These are phyloP conservation scores for Phytophthora meadii DNA, from an alignment of 352 stramenopile species.

Conservation along the genomic window DNA sequence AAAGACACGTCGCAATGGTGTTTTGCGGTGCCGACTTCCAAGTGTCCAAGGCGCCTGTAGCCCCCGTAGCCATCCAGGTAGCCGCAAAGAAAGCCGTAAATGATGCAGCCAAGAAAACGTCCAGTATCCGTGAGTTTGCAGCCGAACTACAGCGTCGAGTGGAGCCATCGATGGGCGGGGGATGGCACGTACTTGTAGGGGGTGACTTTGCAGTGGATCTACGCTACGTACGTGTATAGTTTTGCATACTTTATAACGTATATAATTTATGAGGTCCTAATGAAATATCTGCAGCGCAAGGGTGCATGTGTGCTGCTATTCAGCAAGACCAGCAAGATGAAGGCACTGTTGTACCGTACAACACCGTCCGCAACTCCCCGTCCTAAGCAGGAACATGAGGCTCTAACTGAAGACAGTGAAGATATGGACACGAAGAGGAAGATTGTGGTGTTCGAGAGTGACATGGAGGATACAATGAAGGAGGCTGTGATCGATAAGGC, in stretches of 20 bases:
- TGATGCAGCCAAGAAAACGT: slow-evolving; percentile 58
- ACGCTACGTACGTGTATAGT: slow-evolving; percentile 61
- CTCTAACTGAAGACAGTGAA: slow-evolving; percentile 14
- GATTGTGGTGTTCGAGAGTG: slow-evolving; percentile 53
- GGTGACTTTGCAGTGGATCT: slow-evolving; percentile 79
- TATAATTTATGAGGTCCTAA: slow-evolving; percentile 2
- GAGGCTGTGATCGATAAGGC: slow-evolving; percentile 42
- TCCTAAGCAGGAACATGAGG: slow-evolving; percentile 45
- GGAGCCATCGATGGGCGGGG: slow-evolving; percentile 54
- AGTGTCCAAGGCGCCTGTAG: slow-evolving; percentile 66
- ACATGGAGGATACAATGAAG: slow-evolving; percentile 65
- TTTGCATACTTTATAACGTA: slow-evolving; percentile 3
- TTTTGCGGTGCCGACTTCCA: slow-evolving; percentile 66
- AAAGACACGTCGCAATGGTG: slow-evolving; percentile 42
- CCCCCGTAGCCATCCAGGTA: slow-evolving; percentile 42
- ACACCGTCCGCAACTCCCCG: slow-evolving; percentile 42
- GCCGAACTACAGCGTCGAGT: slow-evolving; percentile 44
- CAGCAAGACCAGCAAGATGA: slow-evolving; percentile 68
- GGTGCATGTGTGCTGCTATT: slow-evolving; percentile 70
- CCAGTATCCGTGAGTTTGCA: slow-evolving; percentile 68
- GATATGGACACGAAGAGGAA: slow-evolving; percentile 45
- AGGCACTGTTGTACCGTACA: slow-evolving; percentile 79
- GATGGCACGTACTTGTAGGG: slow-evolving; percentile 77
- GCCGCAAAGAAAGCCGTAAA: slow-evolving; percentile 62
- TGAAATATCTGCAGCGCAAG: slow-evolving; percentile 53